phyloP scores from a whole-genome alignment of 352 stramenopile species.

The Phytophthora pistaciae region DNA sequence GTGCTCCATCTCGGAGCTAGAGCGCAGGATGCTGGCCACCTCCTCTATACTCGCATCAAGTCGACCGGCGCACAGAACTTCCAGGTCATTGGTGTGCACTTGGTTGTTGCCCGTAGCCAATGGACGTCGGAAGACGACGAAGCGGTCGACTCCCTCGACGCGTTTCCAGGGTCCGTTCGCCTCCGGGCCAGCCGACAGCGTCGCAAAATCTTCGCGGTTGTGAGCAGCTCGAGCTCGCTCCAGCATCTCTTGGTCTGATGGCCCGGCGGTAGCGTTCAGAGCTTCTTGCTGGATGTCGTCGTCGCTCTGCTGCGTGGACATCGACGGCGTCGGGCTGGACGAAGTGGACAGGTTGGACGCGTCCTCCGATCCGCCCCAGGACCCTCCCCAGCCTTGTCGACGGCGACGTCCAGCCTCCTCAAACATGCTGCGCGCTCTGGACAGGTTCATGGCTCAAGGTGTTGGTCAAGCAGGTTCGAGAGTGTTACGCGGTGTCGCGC shows the following conservation, averaged over 20 bases:
- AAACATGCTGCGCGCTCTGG: slow-evolving; percentile 13
- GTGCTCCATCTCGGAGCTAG: slow-evolving; percentile 30
- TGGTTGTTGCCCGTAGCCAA: neutral
- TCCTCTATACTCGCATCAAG: slow-evolving; percentile 39
- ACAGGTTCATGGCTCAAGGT: neutral
- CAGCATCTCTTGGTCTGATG: slow-evolving; percentile 27
- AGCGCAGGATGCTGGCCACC: slow-evolving; percentile 27
- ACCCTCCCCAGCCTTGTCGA: slow-evolving; percentile 2
- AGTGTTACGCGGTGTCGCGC: neutral
- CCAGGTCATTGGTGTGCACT: neutral
- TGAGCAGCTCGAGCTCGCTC: slow-evolving; percentile 24
- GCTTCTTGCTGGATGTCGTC: slow-evolving; percentile 24
- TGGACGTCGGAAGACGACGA: slow-evolving; percentile 27
- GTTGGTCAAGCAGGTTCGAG: neutral
- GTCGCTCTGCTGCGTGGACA: slow-evolving; percentile 24
- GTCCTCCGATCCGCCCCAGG: slow-evolving; percentile 5
- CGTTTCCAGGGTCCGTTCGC: slow-evolving; percentile 32
- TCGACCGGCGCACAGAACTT: slow-evolving; percentile 35
- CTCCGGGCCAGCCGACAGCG: slow-evolving; percentile 23
- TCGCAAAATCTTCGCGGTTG: slow-evolving; percentile 14
- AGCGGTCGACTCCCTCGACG: slow-evolving; percentile 17
- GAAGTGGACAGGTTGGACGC: neutral
- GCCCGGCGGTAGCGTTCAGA: neutral
- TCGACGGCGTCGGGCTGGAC: neutral
- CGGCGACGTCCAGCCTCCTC: slow-evolving; percentile 11